Evolutionary conservation across 2,329 filamentous ascomycete genomes (phyloP).

Genomic region (Cadophora malorum): DNA sequence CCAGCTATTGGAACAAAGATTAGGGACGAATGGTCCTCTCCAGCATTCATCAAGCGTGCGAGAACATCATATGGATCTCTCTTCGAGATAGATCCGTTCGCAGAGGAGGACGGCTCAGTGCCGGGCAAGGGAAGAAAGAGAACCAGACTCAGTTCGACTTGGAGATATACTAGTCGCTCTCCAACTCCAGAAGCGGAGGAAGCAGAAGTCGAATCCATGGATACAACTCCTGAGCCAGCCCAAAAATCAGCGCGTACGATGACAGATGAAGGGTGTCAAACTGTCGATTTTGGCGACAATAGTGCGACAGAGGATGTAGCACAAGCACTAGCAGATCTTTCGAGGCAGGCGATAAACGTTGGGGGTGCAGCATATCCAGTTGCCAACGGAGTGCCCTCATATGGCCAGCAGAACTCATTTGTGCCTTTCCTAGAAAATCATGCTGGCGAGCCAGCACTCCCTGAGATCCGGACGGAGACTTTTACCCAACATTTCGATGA

Average conservation of each 20-base stretch:
- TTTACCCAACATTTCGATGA: not conserved
- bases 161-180: constrained; percentile 76
- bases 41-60: constrained; percentile 78
- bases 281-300: constrained; percentile 46
- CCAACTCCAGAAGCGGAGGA: constrained; percentile 65
- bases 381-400: not conserved
- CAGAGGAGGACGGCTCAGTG: constrained; percentile 68
- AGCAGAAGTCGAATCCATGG: constrained; percentile 24
- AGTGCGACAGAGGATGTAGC: constrained; percentile 34
- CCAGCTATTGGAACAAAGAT: constrained; percentile 47
- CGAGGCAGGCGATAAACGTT: constrained; percentile 36
- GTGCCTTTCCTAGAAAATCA: not conserved
- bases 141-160: constrained; percentile 70
- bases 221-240: constrained; percentile 31
- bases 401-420: not conserved
- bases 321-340: constrained; percentile 34
- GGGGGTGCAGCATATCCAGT: constrained; percentile 27
- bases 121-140: constrained; percentile 70
- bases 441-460: not conserved
- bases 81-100: constrained; percentile 71
- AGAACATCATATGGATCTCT: constrained; percentile 73
- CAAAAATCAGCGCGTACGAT: constrained; percentile 40
- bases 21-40: constrained; percentile 70
- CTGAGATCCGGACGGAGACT: constrained; percentile 15
- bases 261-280: constrained; percentile 51